phyloP scores from a whole-genome alignment of 768 basidiomycete species.

The Fomitopsis serialis region DNA sequence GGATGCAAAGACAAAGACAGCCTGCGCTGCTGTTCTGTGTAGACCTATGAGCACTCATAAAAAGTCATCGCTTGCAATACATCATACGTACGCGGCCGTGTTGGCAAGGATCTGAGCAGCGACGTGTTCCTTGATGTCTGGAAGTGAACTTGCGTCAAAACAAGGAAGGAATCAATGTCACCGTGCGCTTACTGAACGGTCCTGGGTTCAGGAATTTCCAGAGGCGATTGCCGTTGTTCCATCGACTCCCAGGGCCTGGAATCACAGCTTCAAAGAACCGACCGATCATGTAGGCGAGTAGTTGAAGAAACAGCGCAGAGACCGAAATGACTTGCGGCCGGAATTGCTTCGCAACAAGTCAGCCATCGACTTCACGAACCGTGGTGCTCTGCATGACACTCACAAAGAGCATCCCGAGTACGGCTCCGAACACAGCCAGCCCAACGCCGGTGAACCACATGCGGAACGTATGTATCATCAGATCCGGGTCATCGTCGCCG shows the following conservation, averaged over 20 bases:
- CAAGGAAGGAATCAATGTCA: not conserved
- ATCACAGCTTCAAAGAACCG: not conserved
- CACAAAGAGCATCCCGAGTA: constrained; percentile 4
- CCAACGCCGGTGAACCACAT: constrained; percentile 4
- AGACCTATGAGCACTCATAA: not conserved
- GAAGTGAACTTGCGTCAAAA: not conserved
- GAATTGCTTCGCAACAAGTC: constrained; percentile 6
- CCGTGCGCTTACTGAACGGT: not conserved
- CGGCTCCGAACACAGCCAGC: constrained; percentile 3
- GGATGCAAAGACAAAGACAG: constrained; percentile 1
- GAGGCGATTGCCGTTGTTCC: not conserved
- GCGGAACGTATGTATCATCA: constrained; percentile 2
- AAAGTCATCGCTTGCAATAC: not conserved
- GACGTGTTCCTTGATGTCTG: constrained; percentile 4
- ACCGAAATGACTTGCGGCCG: constrained; percentile 40
- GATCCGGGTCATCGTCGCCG: not conserved
- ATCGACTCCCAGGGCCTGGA: not conserved
- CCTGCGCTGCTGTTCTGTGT: not conserved
- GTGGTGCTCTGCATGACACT: not conserved
- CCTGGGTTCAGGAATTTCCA: constrained; percentile 3
- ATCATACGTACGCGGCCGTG: constrained; percentile 2
- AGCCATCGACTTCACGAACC: not conserved
- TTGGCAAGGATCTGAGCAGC: not conserved
- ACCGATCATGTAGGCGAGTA: constrained; percentile 43
- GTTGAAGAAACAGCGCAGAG: constrained; percentile 39